Evolutionary conservation across 148 eudicot genomes (phyloP), one percentile per base, ranked within the genome.

Genomic region (Arctostaphylos glauca): DNA sequence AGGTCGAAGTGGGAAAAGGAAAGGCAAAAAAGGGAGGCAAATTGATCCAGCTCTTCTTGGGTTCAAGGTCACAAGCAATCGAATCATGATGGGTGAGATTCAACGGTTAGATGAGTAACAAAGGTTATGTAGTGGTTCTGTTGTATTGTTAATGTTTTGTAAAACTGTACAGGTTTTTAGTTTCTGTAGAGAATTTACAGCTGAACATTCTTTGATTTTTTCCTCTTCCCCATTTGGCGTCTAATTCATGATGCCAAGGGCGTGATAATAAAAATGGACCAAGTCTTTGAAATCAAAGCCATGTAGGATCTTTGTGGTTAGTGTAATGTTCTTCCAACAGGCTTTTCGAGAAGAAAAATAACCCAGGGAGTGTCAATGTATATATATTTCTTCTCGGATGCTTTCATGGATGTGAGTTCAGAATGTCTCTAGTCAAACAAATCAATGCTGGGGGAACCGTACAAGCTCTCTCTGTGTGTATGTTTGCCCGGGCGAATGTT

Each of bases 21-120:
- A 92, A 80, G 98, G 95, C 55, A 95, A 95, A 87, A 95, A 95
- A 83, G 97, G 98, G 73, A 91, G 91, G 83, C 97, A 95, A 78
- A 93, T 95, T 53, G 98, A 95, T 84, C 97, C 98, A 0, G 95
- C 97, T 55, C 92, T 93, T 16, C 98, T 95, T 3, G 98, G 97
- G 47, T 95, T 93, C 87, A 95, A 95, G 89, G 98, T 95, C 12
- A 91, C 94, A 13, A 95, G 98, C 86, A 95, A 95, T 74, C 94
- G 98, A 3, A 95, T 95, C 66, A 92, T 95, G 97, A 95, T 95
- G 98, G 98, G 97, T 49, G 98, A 95, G 90, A 95, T 95, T n/a
- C 98, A 95, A 81, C 87, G 94, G 84, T 56, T 87, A 76, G 98
- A 95, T 2, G 98, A 95, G 82, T 93, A 84, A 77, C 15, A 6